phyloP scores from a whole-genome alignment of 2,329 filamentous ascomycete genomes.

The Colletotrichum sp. region DNA sequence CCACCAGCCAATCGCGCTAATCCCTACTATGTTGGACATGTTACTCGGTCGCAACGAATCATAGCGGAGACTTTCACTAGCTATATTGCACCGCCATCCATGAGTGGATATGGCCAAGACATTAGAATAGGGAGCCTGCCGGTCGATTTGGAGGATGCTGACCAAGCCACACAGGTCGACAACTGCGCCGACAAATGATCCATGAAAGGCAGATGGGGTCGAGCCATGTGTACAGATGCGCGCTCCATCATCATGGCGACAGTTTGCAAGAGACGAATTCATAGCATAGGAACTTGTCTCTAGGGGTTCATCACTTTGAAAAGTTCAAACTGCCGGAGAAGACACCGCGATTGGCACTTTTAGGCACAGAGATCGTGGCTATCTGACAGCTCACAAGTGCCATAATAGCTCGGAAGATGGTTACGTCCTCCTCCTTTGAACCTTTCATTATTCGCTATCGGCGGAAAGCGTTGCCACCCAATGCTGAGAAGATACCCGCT shows the following conservation, averaged over 20 bases:
- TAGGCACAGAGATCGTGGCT: accelerated
- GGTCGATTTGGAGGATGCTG: accelerated
- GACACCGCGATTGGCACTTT: accelerated
- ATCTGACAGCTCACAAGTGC: no score
- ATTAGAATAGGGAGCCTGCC: accelerated
- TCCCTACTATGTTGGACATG: no score
- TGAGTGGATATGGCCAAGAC: background rate
- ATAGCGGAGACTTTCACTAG: background rate
- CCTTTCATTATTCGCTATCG: background rate
- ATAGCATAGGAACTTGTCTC: background rate
- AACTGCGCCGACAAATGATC: background rate
- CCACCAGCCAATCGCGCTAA: background rate
- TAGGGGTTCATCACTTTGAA: accelerated
- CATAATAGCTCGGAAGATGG: no score
- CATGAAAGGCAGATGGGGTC: background rate
- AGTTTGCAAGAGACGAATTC: accelerated
- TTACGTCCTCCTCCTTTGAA: accelerated
- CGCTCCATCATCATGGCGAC: background rate
- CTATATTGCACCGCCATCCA: background rate
- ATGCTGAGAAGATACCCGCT: background rate
- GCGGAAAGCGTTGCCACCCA: background rate
- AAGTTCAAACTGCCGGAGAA: background rate
- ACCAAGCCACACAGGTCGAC: background rate
- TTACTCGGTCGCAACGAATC: background rate
- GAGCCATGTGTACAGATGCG: background rate